Percentiles rank a stretch among this genome's conserved stretches.
phyloP scores from a whole-genome alignment of 768 basidiomycete genomes.

The Russula virescens region DNA sequence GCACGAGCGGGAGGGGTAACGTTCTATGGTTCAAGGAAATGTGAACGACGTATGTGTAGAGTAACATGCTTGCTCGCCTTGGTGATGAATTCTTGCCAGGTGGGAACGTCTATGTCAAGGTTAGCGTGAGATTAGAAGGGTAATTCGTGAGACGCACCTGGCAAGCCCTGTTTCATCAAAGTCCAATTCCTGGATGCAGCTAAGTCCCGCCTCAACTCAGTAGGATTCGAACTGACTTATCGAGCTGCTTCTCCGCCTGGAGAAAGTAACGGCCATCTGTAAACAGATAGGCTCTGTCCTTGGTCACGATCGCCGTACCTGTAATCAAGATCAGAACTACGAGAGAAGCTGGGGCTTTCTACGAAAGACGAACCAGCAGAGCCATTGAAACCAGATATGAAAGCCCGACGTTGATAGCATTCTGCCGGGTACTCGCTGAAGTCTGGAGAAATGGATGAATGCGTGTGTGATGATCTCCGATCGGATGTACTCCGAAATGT shows the following conservation, averaged over 20 bases:
- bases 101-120: slow-evolving; percentile 61
- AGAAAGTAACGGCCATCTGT: slow-evolving; percentile 96
- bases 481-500: background rate
- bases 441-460: slow-evolving; percentile 42
- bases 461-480: slow-evolving; percentile 1
- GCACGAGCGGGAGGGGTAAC: slow-evolving; percentile 57
- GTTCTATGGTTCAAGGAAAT: slow-evolving; percentile 38
- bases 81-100: slow-evolving; percentile 82
- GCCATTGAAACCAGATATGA: slow-evolving; percentile 90
- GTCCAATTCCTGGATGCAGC: slow-evolving; percentile 69
- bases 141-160: slow-evolving; percentile 43
- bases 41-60: background rate
- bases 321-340: background rate
- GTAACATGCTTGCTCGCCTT: slow-evolving; percentile 42
- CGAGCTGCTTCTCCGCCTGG: slow-evolving; percentile 87
- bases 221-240: slow-evolving; percentile 46
- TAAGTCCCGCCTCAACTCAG: background rate
- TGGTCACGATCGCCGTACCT: slow-evolving; percentile 77
- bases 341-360: background rate
- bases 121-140: slow-evolving; percentile 10
- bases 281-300: slow-evolving; percentile 71
- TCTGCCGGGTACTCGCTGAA: slow-evolving; percentile 84
- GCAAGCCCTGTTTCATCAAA: slow-evolving; percentile 87
- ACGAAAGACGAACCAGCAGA: slow-evolving; percentile 67
- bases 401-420: slow-evolving; percentile 79